phyloP scores from a whole-genome alignment of 169 alveolate genomes.

The Theileria parva region DNA sequence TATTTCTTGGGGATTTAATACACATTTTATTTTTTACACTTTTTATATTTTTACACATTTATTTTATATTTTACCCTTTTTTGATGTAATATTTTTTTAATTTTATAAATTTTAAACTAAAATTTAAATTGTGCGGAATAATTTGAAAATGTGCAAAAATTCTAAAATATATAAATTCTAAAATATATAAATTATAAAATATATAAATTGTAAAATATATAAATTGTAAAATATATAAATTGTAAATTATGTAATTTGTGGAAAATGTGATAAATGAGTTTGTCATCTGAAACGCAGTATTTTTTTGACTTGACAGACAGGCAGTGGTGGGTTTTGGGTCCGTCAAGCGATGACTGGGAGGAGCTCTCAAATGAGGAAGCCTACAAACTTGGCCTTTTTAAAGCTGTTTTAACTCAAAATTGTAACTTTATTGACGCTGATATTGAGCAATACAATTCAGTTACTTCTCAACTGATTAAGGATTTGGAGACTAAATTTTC shows the following conservation, averaged over 20 bases:
- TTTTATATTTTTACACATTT: background rate
- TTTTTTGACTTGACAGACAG: conserved; percentile 53
- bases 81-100: background rate
- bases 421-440: conserved; percentile 49
- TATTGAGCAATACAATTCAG: conserved; percentile 36
- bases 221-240: too few relatives aligned
- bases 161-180: conserved; percentile 9
- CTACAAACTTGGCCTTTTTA: conserved; percentile 30
- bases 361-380: conserved; percentile 34
- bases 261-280: background rate
- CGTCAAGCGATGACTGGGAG: conserved; percentile 32
- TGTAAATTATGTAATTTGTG: too few relatives aligned
- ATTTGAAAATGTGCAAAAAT: background rate
- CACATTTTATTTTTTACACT: background rate
- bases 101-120: background rate
- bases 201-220: too few relatives aligned
- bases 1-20: too few relatives aligned
- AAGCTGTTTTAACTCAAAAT: conserved; percentile 35
- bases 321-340: conserved; percentile 59
- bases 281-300: conserved; percentile 42
- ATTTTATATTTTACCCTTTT: background rate
- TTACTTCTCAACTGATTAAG: conserved; percentile 19
- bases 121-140: background rate
- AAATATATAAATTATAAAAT: too few relatives aligned
- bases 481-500: background rate